Percentiles rank a stretch among this genome's conserved stretches.
Evolutionary conservation across 768 basidiomycete genomes (phyloP).

Genomic region (Tylopilus vinaceipallidus): DNA sequence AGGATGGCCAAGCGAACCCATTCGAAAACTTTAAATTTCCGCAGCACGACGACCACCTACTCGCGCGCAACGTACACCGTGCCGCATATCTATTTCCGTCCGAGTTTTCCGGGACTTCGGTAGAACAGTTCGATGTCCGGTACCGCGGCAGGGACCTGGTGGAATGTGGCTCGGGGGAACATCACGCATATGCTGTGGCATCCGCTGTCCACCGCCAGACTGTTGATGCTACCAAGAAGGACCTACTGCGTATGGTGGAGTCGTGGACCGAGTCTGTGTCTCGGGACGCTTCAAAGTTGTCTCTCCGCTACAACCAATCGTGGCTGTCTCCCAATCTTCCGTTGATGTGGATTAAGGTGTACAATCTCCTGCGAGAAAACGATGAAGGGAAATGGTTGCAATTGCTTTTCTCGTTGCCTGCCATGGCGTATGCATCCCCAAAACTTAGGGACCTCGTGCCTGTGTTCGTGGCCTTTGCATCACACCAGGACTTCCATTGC

Average conservation of each 20-base stretch:
- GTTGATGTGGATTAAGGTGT: slow-evolving; percentile 25
- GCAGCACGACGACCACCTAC: slow-evolving; percentile 1
- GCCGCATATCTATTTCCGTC: slow-evolving; percentile 9
- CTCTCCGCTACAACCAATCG: slow-evolving; percentile 17
- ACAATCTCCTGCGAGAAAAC: slow-evolving; percentile 20
- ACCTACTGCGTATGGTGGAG: background rate
- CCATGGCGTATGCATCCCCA: background rate
- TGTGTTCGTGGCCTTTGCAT: slow-evolving; percentile 26
- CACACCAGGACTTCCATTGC: slow-evolving; percentile 4
- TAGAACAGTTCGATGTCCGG: background rate
- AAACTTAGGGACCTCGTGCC: background rate
- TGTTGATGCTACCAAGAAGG: background rate
- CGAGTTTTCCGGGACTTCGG: background rate
- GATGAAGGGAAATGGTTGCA: background rate
- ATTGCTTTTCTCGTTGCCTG: background rate
- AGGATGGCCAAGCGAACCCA: background rate
- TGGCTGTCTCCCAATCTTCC: slow-evolving; percentile 26
- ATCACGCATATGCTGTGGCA: slow-evolving; percentile 5
- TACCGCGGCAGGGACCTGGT: slow-evolving; percentile 14
- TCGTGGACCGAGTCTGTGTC: background rate
- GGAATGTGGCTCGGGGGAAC: background rate
- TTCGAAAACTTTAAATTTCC: background rate
- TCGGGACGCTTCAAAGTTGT: background rate
- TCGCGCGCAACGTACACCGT: slow-evolving; percentile 14
- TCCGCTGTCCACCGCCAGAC: background rate